Conservation (phyloP, 2,329 filamentous ascomycete species). For the Chrysosporium keratinophilum region DNA sequence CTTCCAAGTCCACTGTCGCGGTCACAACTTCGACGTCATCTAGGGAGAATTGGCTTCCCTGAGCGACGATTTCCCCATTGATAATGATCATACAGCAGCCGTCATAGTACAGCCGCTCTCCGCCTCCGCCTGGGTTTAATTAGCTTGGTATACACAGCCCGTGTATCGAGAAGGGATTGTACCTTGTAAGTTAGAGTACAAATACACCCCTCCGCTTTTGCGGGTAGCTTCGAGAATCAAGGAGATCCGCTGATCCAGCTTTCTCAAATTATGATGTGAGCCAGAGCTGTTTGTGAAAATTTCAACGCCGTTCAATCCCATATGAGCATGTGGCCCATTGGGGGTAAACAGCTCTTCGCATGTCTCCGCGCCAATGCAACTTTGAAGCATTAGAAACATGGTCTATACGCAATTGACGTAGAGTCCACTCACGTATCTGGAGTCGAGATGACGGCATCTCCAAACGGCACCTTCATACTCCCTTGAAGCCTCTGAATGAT, state of each 20-base stretch:
- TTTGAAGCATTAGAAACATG: neutral
- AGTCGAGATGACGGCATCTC: constrained; percentile 51
- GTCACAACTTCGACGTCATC: constrained; percentile 53
- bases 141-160: neutral
- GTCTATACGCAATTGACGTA: constrained; percentile 18
- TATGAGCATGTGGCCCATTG: constrained; percentile 43
- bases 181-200: constrained; percentile 11
- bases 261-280: constrained; percentile 49
- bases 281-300: constrained; percentile 56
- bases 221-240: constrained; percentile 52
- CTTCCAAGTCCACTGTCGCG: constrained; percentile 57
- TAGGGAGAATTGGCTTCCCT: constrained; percentile 35
- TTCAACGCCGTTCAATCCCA: constrained; percentile 58
- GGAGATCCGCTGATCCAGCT: constrained; percentile 51
- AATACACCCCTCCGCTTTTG: constrained; percentile 35
- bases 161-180: neutral
- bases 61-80: constrained; percentile 37
- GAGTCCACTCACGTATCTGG: constrained; percentile 43
- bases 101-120: constrained; percentile 38
- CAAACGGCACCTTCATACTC: neutral
- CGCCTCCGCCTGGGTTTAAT: constrained; percentile 6
- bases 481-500: constrained; percentile 37
- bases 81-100: constrained; percentile 53
- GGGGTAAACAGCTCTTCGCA: constrained; percentile 53
- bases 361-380: constrained; percentile 36